Evolutionary conservation across 306 rosid genomes (phyloP).

Genomic region (Cotoneaster glaucophyllus): DNA sequence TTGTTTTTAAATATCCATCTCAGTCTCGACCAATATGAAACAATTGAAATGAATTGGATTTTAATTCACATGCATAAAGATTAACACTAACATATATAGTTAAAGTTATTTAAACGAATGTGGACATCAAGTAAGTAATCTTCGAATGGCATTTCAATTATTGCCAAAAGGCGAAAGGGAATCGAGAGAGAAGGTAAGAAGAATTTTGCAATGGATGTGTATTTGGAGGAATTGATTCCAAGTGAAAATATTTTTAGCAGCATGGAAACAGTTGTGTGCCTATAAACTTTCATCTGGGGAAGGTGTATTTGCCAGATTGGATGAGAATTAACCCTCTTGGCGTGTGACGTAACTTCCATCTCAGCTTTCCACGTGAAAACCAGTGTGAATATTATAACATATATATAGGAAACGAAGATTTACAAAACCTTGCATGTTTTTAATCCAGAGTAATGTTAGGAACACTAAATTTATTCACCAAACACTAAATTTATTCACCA

Average conservation of each 20-base stretch:
- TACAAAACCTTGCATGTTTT: no score
- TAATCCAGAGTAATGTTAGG: no score
- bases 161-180: conserved; percentile 30
- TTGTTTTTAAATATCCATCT: no score
- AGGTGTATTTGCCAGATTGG: conserved; percentile 40
- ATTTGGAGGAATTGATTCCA: conserved; percentile 47
- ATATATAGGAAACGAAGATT: neutral
- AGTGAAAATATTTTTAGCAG: neutral
- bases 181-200: conserved; percentile 26
- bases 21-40: neutral
- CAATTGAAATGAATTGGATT: neutral
- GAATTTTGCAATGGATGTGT: conserved; percentile 42
- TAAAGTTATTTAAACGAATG: neutral
- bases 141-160: conserved; percentile 83
- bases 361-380: conserved; percentile 21
- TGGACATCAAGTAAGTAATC: conserved; percentile 49
- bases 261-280: neutral
- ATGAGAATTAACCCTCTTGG: neutral
- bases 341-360: conserved; percentile 9
- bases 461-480: no score
- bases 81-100: neutral
- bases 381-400: neutral
- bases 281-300: conserved; percentile 27
- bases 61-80: neutral
- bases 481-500: no score